Percentiles rank a stretch among this genome's conserved stretches.
Conservation (phyloP, 768 basidiomycete genomes). For the Serendipita vermifera region DNA sequence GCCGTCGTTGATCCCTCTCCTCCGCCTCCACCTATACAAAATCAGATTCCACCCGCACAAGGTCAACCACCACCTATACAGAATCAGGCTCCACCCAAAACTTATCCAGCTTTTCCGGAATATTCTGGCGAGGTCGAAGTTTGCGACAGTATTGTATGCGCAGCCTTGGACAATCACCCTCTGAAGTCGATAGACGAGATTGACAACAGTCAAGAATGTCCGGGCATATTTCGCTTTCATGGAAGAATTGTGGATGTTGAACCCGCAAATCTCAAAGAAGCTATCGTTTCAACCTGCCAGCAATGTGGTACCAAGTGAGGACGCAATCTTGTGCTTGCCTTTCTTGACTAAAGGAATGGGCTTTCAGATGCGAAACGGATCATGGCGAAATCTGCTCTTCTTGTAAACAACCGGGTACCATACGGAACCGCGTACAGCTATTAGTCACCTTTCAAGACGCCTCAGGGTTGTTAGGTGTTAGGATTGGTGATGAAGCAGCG, state of each 20-base stretch:
- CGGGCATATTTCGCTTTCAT: neutral
- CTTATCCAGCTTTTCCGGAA: neutral
- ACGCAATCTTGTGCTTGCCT: neutral
- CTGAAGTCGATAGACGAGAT: neutral
- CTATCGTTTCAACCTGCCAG: neutral
- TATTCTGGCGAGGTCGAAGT: neutral
- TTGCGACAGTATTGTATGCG: neutral
- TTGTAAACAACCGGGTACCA: neutral
- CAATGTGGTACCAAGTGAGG: neutral
- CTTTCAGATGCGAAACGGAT: neutral
- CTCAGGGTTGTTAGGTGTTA: neutral
- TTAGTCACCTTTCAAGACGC: neutral
- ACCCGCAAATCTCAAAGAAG: neutral
- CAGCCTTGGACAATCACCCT: neutral
- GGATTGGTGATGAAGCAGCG: neutral
- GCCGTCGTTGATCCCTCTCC: too few species aligned
- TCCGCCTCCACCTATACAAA: too few species aligned
- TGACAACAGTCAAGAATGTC: neutral
- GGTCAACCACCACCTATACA: neutral
- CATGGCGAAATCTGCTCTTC: neutral
- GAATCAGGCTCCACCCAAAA: neutral
- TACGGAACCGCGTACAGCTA: neutral
- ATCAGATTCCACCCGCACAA: neutral
- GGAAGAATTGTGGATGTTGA: neutral
- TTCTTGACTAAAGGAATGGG: neutral